Evolutionary conservation across 257 asterid species (phyloP), one percentile per base, ranked within the genome.

Genomic region (Penstemon barbatus): DNA sequence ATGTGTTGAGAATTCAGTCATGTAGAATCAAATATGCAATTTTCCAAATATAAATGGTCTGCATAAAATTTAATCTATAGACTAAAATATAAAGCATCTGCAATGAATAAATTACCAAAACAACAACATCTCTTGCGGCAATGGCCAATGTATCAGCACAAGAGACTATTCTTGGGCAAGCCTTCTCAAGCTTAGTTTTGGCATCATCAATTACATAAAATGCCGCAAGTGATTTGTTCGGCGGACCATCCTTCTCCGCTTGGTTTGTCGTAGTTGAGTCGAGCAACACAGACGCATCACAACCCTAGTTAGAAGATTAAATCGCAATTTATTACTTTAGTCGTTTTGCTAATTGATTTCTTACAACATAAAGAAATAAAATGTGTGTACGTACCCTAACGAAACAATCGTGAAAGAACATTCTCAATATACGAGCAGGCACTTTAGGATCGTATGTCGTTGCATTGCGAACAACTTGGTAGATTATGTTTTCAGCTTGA

Each of bases 331-430:
- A 25, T 25, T 25, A 25, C 33, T 25, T 25, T 25, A 25, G 0
- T 25, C 33, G 2, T 25, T 25, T 25, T 25, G 33, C 33, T 25
- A 25, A 25, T n/a, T n/a, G n/a, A n/a, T 25, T 25, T 25, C 33
- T 25, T 25, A 25, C 33, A 25, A 25, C 2, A 25, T 25, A 57
- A 74, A 39, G 7, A 19, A 25, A 33, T 55, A 45, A 72, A 60
- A 15, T 15, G 18, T 15, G 0, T 15, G 18, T 15, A 66, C 68
- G 39, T 72, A 90, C 95, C 72, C 87, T 81, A 7, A 90, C 76
- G 79, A 88, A 90, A 79, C 97, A 88, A 63, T 90, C 97, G 56
- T 90, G 97, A 70, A 90, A 86, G 85, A 86, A 88, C 90, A 90
- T 84, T 78, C 96, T 70, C 69, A 90, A 89, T 25, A 90, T 64